Conservation (phyloP, 2,329 filamentous ascomycete genomes). For the Exophiala alcalophila region DNA sequence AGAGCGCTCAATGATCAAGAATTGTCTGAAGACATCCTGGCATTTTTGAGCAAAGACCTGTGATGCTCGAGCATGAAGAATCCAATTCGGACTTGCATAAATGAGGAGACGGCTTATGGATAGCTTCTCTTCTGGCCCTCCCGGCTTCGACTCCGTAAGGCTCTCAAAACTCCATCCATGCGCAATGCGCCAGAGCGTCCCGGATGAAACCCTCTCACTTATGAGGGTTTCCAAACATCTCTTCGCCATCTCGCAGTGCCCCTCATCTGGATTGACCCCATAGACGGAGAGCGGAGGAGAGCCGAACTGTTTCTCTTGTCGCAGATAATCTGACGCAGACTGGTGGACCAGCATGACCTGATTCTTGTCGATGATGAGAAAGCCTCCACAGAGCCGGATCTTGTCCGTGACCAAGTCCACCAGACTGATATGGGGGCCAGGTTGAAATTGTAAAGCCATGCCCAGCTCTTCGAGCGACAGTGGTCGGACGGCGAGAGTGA, state of each 20-base stretch:
- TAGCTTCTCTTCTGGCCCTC: too few species aligned
- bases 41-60: neutral
- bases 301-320: neutral
- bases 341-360: slow-evolving; percentile 30
- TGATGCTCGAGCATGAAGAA: neutral
- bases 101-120: neutral
- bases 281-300: neutral
- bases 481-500: neutral
- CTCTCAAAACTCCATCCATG: too few species aligned
- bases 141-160: too few species aligned
- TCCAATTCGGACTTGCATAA: neutral
- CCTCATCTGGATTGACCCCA: neutral
- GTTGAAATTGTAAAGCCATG: neutral
- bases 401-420: neutral
- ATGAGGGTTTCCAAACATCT: slow-evolving; percentile 4
- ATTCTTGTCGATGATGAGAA: slow-evolving; percentile 24
- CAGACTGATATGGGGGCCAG: neutral
- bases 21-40: neutral
- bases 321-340: slow-evolving; percentile 26
- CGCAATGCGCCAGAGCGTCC: neutral
- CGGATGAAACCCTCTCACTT: neutral
- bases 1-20: neutral
- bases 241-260: neutral
- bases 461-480: slow-evolving; percentile 1
- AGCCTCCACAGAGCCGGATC: slow-evolving; percentile 6